Conservation (phyloP, 345 rosid species). For the Lepidium didymum region DNA sequence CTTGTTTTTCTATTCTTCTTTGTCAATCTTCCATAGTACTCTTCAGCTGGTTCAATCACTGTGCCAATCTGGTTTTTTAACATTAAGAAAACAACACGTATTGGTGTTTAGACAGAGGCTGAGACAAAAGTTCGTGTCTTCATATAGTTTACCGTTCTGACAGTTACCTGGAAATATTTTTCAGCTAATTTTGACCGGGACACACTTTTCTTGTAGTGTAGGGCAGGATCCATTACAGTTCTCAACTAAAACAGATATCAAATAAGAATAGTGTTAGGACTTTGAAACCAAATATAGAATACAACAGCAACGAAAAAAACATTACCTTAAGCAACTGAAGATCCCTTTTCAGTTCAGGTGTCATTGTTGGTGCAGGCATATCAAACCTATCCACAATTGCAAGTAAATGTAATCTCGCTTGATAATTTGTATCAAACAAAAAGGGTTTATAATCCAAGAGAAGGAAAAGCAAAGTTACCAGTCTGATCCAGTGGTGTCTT, state of each 20-base stretch:
- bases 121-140: not conserved
- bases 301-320: not conserved
- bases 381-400: slow-evolving; percentile 54
- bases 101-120: not conserved
- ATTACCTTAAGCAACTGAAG: slow-evolving; percentile 85
- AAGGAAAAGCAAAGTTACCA: slow-evolving; percentile 38
- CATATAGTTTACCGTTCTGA: not conserved
- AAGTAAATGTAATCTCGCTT: not conserved
- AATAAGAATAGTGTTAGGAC: not conserved
- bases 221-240: slow-evolving; percentile 66
- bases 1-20: slow-evolving; percentile 81
- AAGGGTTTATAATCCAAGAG: not conserved
- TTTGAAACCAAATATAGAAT: not conserved
- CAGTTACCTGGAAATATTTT: slow-evolving; percentile 81
- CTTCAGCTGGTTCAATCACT: slow-evolving; percentile 60
- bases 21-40: slow-evolving; percentile 56
- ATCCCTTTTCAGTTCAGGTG: slow-evolving; percentile 83
- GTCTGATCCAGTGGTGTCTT: slow-evolving; percentile 60
- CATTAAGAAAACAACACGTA: not conserved
- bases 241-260: slow-evolving; percentile 49
- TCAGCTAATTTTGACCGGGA: slow-evolving; percentile 53
- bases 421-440: not conserved
- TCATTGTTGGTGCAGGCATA: slow-evolving; percentile 84
- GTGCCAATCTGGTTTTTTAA: slow-evolving; percentile 63
- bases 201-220: slow-evolving; percentile 72